Evolutionary conservation across 768 basidiomycete genomes (phyloP), one percentile per base, ranked within the genome.

Genomic region (Lentinula lateritia): DNA sequence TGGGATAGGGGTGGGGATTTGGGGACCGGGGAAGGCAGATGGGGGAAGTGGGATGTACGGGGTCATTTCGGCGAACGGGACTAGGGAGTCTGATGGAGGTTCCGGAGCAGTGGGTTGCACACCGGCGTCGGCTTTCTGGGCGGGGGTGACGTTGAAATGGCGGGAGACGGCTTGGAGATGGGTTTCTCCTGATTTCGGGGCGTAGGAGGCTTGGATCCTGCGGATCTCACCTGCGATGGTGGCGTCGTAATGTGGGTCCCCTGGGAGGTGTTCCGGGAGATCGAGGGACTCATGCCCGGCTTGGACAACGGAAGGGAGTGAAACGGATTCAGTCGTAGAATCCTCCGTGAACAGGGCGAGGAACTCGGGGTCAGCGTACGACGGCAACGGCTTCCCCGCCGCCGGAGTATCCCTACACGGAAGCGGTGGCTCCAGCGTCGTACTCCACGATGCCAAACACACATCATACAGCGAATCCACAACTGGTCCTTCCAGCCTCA

Each of bases 401-500:
- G 23, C 23, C 23, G 23, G 23, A 23, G 23, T 23, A 23, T 23
- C 23, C 23, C 23, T 23, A 23, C 23, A 23, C 23, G 23, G 82
- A 23, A 82, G 66, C 8, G 75, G 74, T 10, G 84, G 82, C 39
- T 74, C 63, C 66, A 85, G 73, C 32, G 73, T 68, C 48, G 80
- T 78, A 64, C 73, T 76, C 85, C 85, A 89, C 50, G 82, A 82
- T 58, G 87, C 75, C 53, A 90, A 79, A 13, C 84, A 83, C 72
- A 82, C 83, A 70, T 90, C 89, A 72, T 88, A 89, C 64, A 90
- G 76, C 5, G 83, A 76, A 60, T 89, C 80, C 61, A 90, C 88
- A 57, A 90, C 79, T 0, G 85, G 83, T 0, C 88, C 88, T 67
- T 90, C 88, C 46, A 89, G 76, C 64, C 88, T 87, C 34, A 6